Evolutionary conservation across 2,329 filamentous ascomycete species (phyloP).

Genomic region (Mollisia scopiformis): DNA sequence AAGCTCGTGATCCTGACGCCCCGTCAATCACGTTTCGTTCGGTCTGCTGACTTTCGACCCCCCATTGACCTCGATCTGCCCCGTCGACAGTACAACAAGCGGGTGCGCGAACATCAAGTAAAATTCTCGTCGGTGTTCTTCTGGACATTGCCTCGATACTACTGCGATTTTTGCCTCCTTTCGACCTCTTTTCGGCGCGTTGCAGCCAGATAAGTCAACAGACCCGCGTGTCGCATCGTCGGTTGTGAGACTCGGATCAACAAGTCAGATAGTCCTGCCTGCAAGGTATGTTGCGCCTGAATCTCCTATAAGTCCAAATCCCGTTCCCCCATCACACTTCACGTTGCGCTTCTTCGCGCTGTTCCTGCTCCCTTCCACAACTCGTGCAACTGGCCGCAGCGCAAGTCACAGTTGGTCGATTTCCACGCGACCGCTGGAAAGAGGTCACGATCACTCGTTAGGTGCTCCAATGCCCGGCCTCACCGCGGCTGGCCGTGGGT

Average conservation of each 20-base stretch:
- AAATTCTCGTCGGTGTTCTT: slow-evolving; percentile 7
- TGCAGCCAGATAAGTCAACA: slow-evolving; percentile 18
- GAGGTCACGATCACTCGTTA: slow-evolving; percentile 35
- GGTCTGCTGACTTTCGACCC: slow-evolving; percentile 26
- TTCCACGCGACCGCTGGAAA: slow-evolving; percentile 31
- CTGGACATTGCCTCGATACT: slow-evolving; percentile 7
- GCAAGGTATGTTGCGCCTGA: slow-evolving; percentile 6
- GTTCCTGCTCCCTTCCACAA: slow-evolving; percentile 12
- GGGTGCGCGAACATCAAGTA: slow-evolving; percentile 5
- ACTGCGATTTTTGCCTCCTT: background rate
- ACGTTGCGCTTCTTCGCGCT: slow-evolving; percentile 10
- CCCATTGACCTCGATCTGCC: background rate
- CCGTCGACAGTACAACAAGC: slow-evolving; percentile 13
- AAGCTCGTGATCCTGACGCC: slow-evolving; percentile 30
- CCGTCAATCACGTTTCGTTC: slow-evolving; percentile 16
- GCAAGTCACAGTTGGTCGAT: slow-evolving; percentile 22
- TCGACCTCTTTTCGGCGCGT: slow-evolving; percentile 14
- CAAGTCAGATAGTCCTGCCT: background rate
- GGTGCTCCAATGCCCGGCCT: slow-evolving; percentile 31
- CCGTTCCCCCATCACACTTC: background rate
- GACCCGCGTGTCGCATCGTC: slow-evolving; percentile 23
- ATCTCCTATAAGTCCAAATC: background rate
- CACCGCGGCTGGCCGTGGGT: slow-evolving; percentile 26
- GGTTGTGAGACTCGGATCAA: slow-evolving; percentile 17
- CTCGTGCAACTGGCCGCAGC: slow-evolving; percentile 15